Base-by-base conservation (phyloP, 495 filamentous ascomycete genomes). In the Letharia lupina region DNA sequence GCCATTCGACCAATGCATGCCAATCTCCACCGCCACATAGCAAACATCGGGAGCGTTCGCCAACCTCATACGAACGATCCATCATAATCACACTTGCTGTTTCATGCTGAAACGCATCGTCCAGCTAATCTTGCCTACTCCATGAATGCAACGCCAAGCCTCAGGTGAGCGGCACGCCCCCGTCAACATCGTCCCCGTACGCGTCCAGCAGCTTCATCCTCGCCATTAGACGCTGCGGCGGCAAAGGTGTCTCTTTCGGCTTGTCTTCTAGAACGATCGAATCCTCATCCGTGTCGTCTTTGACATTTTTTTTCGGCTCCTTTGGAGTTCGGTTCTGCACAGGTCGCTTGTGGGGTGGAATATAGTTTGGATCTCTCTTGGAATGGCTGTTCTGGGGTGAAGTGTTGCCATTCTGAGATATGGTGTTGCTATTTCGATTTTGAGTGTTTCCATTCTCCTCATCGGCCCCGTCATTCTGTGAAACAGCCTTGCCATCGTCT, bases 51-150 rank as follows among this genome's bases (percentile, higher is more conserved):
- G 18, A 23, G 12, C 10, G 20, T 23, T 48, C 20, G 45, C 45
- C 5, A 5, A 23, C 1, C 45, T n/a, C 45, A 2, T 48, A n/a
- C 8, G 8, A 8, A 8, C 18, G 23, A 23, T 48, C 45, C 45
- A 48, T 23, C 45, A 9, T 23, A n/a, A 23, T 48, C 50, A 54
- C 50, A 18, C 7, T 15, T 15, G 23, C 9, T 31, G 28, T 15
- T 33, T 11, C 28, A 31, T 31, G 23, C 23, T 18, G 2, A 5
- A 33, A 54, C n/a, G 23, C 28, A 54, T 13, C 13, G 9, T 15
- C 50, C 11, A 20, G 74, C 76, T 6, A 75, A 68, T 57, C 70
- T 20, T 42, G 40, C 16, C 2, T 47, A 18, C 18, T 20, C 44
- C 44, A 47, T 47, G 44, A 15, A 15, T 47, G 44, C 15, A 47